Conservation (phyloP, 805 yeast genomes). For the Nematodospora valgi region DNA sequence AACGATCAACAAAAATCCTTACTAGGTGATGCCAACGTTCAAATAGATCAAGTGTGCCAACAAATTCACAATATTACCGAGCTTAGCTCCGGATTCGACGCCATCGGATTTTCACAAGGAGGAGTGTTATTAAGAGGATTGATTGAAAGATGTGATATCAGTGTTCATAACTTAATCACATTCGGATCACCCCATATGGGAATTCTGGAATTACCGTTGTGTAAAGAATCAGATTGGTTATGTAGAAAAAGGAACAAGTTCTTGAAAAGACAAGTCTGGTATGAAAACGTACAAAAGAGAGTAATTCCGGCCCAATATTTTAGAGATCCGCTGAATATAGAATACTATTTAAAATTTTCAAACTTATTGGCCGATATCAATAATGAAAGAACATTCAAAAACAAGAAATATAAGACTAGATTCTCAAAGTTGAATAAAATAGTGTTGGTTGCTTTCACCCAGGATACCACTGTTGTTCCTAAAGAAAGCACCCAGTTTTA, state of each 20-base stretch:
- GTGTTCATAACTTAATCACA: slow-evolving; percentile 54
- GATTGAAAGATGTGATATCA: slow-evolving; percentile 50
- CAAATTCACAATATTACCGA: slow-evolving; percentile 46
- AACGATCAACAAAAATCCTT: slow-evolving; percentile 55
- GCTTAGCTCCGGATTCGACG: slow-evolving; percentile 58
- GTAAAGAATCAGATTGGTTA: slow-evolving; percentile 52
- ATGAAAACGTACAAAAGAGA: slow-evolving; percentile 49
- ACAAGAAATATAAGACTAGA: slow-evolving; percentile 40
- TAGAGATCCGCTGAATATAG: slow-evolving; percentile 46
- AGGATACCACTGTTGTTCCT: slow-evolving; percentile 71
- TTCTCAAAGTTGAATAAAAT: slow-evolving; percentile 46
- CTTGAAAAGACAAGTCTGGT: slow-evolving; percentile 61
- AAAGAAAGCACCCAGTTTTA: slow-evolving; percentile 67
- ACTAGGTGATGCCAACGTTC: slow-evolving; percentile 56
- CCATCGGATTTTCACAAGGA: slow-evolving; percentile 80
- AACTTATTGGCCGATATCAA: slow-evolving; percentile 61
- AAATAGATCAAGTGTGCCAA: slow-evolving; percentile 54
- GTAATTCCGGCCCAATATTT: slow-evolving; percentile 75
- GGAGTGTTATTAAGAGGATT: slow-evolving; percentile 74
- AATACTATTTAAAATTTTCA: slow-evolving; percentile 56
- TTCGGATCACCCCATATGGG: slow-evolving; percentile 86
- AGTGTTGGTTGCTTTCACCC: slow-evolving; percentile 55
- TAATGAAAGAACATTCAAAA: slow-evolving; percentile 47
- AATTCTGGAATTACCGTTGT: slow-evolving; percentile 62
- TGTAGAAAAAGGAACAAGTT: slow-evolving; percentile 54